Percentiles rank a stretch among this genome's conserved stretches.
phyloP scores from a whole-genome alignment of 148 eudicot genomes.

The Amaranthus hypochondriacus region DNA sequence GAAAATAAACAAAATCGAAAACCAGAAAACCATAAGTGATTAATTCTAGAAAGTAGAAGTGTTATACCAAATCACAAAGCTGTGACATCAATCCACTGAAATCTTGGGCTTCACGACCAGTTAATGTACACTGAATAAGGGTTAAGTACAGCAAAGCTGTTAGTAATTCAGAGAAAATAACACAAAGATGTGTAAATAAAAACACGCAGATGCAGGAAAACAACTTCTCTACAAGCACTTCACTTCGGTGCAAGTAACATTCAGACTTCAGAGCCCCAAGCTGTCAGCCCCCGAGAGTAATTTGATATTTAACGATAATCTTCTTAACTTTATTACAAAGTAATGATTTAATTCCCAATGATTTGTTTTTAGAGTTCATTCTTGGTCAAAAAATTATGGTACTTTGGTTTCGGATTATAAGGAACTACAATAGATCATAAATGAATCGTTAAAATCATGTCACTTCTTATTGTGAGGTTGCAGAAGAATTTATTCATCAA shows the following conservation, averaged over 20 bases:
- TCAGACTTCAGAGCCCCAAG: background rate
- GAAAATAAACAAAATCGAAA: background rate
- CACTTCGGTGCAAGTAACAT: background rate
- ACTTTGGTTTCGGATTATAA: too few species aligned
- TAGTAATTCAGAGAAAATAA: background rate
- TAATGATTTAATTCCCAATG: too few species aligned
- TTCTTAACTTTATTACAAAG: background rate
- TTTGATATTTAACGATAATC: background rate
- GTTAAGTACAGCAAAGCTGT: background rate
- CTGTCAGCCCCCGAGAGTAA: background rate
- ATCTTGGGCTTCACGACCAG: conserved; percentile 34
- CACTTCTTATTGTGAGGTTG: too few species aligned
- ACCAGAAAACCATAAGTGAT: background rate
- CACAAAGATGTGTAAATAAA: background rate
- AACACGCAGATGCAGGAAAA: background rate
- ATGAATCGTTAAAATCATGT: too few species aligned
- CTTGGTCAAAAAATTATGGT: too few species aligned
- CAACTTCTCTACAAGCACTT: background rate
- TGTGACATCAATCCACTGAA: background rate
- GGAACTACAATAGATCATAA: too few species aligned
- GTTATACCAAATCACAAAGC: conserved; percentile 13
- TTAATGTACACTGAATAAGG: conserved; percentile 48
- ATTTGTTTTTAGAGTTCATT: too few species aligned
- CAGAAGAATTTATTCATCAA: too few species aligned
- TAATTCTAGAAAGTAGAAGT: conserved; percentile 5